Evolutionary conservation across 1,284 basidiomycete species (phyloP).

Genomic region (Irpex rosettiformis): DNA sequence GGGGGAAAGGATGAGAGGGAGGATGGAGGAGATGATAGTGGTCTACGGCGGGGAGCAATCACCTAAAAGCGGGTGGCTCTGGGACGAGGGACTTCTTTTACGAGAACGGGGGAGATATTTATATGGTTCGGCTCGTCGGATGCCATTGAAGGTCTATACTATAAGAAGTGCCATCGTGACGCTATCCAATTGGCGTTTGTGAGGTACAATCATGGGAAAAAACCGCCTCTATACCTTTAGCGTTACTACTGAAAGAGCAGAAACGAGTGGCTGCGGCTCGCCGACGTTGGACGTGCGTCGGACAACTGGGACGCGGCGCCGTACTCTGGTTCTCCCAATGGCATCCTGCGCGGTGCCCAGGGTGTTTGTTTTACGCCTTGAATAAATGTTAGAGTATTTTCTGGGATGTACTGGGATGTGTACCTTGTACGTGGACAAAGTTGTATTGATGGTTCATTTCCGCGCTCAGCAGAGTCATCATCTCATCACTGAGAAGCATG

Average conservation of each 20-base stretch:
- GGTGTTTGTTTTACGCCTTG: neutral
- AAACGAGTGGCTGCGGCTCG: too few relatives aligned
- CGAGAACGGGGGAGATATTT: neutral
- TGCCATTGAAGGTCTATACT: neutral
- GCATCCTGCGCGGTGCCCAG: neutral
- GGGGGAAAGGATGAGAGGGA: neutral
- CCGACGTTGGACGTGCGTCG: neutral
- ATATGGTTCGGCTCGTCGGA: neutral
- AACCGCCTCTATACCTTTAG: neutral
- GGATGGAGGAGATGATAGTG: neutral
- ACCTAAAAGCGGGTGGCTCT: neutral
- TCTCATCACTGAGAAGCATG: neutral
- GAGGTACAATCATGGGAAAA: neutral
- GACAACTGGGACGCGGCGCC: neutral
- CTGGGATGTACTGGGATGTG: neutral
- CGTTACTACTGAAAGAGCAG: neutral
- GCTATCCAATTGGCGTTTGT: neutral
- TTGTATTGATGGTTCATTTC: neutral
- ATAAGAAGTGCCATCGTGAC: neutral
- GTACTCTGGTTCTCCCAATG: neutral
- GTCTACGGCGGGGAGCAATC: neutral
- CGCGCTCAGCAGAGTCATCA: neutral
- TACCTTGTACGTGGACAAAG: too few relatives aligned
- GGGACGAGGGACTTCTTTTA: neutral
- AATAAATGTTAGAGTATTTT: neutral